phyloP scores from a whole-genome alignment of 2,329 filamentous ascomycete genomes.

The Cladophialophora bantiana region DNA sequence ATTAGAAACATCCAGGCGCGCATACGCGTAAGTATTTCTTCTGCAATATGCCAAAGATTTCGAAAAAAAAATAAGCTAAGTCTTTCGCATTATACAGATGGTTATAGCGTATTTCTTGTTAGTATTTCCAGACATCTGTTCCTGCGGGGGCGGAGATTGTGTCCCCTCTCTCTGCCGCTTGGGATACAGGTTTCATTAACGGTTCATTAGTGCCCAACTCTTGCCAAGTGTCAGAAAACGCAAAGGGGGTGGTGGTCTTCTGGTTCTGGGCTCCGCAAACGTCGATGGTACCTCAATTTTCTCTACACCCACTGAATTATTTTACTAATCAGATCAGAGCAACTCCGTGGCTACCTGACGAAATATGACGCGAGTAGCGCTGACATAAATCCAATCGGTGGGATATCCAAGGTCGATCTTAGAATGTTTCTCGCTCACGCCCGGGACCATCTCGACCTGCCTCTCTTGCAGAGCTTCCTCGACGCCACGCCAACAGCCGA shows the following conservation, averaged over 20 bases:
- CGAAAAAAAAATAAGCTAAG: neutral
- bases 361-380: conserved; percentile 70
- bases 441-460: conserved; percentile 64
- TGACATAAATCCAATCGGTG: conserved; percentile 68
- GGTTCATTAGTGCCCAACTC: neutral
- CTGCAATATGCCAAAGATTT: neutral
- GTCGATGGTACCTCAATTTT: conserved; percentile 60
- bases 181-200: neutral
- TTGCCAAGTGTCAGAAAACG: conserved; percentile 19
- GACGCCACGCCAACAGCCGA: conserved; percentile 68
- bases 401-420: conserved; percentile 70
- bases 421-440: conserved; percentile 76
- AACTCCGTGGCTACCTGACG: conserved; percentile 66
- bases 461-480: conserved; percentile 67
- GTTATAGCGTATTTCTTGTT: conserved; percentile 1
- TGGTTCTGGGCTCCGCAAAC: conserved; percentile 55
- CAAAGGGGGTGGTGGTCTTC: conserved; percentile 31
- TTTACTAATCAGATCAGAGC: conserved; percentile 45
- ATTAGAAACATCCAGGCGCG: neutral
- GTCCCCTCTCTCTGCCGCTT: neutral
- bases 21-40: neutral
- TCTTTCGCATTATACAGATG: neutral
- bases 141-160: neutral
- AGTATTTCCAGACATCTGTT: neutral
- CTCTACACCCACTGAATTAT: conserved; percentile 38